phyloP scores from a whole-genome alignment of 768 basidiomycete genomes.

The Pleurotus platypus region DNA sequence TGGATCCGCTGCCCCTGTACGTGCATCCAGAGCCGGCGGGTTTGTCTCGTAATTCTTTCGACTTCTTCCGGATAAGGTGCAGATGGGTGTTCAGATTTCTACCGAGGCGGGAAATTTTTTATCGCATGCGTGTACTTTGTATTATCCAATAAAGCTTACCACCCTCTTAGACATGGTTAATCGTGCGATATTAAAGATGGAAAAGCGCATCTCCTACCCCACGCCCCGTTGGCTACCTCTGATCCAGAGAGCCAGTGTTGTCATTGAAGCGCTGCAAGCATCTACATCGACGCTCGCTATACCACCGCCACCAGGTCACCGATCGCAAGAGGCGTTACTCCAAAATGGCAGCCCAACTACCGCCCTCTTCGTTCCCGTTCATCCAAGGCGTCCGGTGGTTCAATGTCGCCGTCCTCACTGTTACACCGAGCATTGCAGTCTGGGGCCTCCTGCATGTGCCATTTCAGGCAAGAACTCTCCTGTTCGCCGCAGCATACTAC shows the following conservation, averaged over 20 bases:
- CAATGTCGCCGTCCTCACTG: slow-evolving; percentile 64
- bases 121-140: slow-evolving; percentile 4
- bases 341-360: slow-evolving; percentile 9
- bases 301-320: background rate
- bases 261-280: slow-evolving; percentile 1
- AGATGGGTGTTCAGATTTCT: slow-evolving; percentile 2
- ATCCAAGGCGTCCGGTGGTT: slow-evolving; percentile 70
- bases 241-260: background rate
- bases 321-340: slow-evolving; percentile 3
- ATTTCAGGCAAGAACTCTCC: slow-evolving; percentile 44
- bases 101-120: slow-evolving; percentile 3
- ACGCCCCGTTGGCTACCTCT: background rate
- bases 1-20: slow-evolving; percentile 7
- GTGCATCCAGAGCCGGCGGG: slow-evolving; percentile 3
- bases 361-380: slow-evolving; percentile 33
- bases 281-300: too few relatives aligned
- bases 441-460: slow-evolving; percentile 60
- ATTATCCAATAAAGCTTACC: slow-evolving; percentile 10
- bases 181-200: slow-evolving; percentile 7
- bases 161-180: background rate
- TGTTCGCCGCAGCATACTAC: slow-evolving; percentile 72
- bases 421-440: slow-evolving; percentile 67
- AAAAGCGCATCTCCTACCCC: slow-evolving; percentile 6
- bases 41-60: slow-evolving; percentile 6
- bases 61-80: slow-evolving; percentile 8